phyloP scores from a whole-genome alignment of 768 basidiomycete genomes.

The Lyophyllum decastes region DNA sequence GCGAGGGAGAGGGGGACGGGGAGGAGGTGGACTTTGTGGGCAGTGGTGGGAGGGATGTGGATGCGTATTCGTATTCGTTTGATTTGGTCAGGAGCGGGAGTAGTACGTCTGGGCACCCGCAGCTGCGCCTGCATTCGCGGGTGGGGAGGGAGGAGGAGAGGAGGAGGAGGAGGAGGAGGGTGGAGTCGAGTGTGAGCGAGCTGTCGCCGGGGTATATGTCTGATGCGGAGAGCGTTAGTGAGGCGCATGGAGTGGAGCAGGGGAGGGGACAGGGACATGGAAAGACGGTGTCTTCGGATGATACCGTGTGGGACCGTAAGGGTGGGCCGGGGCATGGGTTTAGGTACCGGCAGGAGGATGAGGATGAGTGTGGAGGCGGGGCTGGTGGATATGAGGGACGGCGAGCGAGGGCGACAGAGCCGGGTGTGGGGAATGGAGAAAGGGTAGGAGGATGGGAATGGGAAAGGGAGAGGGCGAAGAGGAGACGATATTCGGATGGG shows the following conservation, averaged over 20 bases:
- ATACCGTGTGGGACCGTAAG: conserved; percentile 13
- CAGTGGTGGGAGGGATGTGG: too few species aligned
- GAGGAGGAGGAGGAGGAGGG: background rate
- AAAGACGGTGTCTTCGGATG: conserved; percentile 3
- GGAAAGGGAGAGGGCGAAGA: conserved; percentile 3
- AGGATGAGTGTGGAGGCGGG: background rate
- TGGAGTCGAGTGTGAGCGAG: conserved; percentile 17
- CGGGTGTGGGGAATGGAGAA: too few species aligned
- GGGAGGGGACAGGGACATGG: background rate
- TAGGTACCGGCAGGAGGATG: conserved; percentile 2
- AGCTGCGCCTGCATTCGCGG: background rate
- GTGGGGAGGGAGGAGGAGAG: conserved; percentile 22
- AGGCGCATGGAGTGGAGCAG: background rate
- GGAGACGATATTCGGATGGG: conserved; percentile 32
- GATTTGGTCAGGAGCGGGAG: conserved; percentile 9
- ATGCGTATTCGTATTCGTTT: background rate
- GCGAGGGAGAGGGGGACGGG: background rate
- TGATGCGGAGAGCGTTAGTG: background rate
- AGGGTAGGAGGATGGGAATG: too few species aligned
- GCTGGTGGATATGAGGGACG: too few species aligned
- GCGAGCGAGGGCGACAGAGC: too few species aligned
- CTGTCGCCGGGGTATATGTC: conserved; percentile 29
- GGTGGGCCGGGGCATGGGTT: background rate
- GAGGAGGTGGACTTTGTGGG: background rate
- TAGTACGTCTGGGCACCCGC: conserved; percentile 6